These are phyloP conservation scores for Pseudoturritis turrita DNA, from an alignment of 345 rosid genomes.

Conservation along the genomic window DNA sequence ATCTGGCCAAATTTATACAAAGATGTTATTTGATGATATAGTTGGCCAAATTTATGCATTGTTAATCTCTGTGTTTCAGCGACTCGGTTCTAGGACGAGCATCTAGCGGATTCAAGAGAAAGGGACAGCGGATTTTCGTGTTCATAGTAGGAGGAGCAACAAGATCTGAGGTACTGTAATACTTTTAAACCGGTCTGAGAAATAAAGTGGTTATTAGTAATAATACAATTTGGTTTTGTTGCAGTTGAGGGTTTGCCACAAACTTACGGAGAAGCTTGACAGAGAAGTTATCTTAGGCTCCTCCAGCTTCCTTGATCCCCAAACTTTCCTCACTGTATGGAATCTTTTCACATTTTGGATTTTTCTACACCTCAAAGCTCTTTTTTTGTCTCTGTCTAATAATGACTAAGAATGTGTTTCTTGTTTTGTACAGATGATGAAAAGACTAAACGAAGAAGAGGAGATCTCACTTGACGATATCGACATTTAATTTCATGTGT, in stretches of 20 bases:
- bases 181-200: not conserved
- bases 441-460: slow-evolving; percentile 54
- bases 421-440: slow-evolving; percentile 64
- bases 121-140: slow-evolving; percentile 81
- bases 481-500: slow-evolving; percentile 11
- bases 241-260: slow-evolving; percentile 94
- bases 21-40: not conserved
- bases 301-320: slow-evolving; percentile 88
- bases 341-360: not conserved
- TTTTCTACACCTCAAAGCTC: not conserved
- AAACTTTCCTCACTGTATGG: slow-evolving; percentile 72
- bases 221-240: not conserved
- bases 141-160: slow-evolving; percentile 94
- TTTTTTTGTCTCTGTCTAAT: not conserved
- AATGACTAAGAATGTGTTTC: not conserved
- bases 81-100: slow-evolving; percentile 74
- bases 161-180: slow-evolving; percentile 76
- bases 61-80: slow-evolving; percentile 34
- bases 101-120: slow-evolving; percentile 68
- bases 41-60: not conserved
- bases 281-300: slow-evolving; percentile 94
- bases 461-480: slow-evolving; percentile 82
- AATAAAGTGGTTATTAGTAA: not conserved
- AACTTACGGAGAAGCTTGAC: slow-evolving; percentile 76
- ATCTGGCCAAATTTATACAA: not conserved